Evolutionary conservation across 768 basidiomycete genomes (phyloP), one percentile per base, ranked within the genome.

Genomic region (Lactifluus echinatus): DNA sequence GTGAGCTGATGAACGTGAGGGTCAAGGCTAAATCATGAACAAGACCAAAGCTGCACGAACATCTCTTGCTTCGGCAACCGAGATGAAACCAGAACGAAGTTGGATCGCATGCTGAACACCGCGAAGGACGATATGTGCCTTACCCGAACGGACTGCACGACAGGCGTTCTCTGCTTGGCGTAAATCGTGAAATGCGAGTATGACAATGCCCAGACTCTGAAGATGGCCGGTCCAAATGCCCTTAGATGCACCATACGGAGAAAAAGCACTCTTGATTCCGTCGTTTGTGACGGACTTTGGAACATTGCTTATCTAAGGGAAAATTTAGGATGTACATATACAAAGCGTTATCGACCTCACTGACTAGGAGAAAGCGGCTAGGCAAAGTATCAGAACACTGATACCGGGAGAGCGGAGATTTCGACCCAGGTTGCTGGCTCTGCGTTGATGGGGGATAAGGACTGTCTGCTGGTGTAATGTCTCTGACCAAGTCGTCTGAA

Each of bases 291-390:
- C 42, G 2, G 37, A 4, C 5, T 52, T 44, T 31, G 56, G 54
- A 19, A 57, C 29, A 28, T 55, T 40, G 26, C 61, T 69, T 29
- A 69, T 64, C 43, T 54, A 39, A 29, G 21, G 57, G 54, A 24
- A 53, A 4, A 36, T 12, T 63, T 6, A 40, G 50, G 28, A 48
- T 17, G 28, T 0, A 36, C 39, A 52, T n/a, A 50, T 40, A 33
- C 7, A 19, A 8, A 19, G 4, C 4, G 17, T 4, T 3, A 26
- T 23, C 12, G 40, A 31, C 24, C 2, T 17, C 19, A 56, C 67
- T 57, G 19, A 67, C 67, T 58, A 63, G 57, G 21, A 66, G 62
- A 66, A 63, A 56, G 70, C 72, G 47, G 63, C 69, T 62, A 64
- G 69, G 65, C 5, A 43, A 34, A 19, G 61, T 40, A 24, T 57